Conservation (phyloP, 2,329 filamentous ascomycete species). For the Ceratocystiopsis brevicomis region DNA sequence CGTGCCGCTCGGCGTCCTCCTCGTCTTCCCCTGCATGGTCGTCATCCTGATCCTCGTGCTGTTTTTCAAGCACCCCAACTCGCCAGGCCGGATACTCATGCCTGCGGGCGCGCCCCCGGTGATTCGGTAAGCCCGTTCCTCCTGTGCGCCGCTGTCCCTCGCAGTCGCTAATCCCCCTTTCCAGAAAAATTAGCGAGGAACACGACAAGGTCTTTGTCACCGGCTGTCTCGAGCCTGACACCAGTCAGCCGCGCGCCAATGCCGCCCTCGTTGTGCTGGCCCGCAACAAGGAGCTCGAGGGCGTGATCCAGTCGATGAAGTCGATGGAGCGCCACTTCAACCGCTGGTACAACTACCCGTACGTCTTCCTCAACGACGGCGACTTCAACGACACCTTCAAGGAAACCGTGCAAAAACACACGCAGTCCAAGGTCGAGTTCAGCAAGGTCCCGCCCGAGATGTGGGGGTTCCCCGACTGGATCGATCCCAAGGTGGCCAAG, state of each 20-base stretch:
- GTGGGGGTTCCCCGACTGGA: slow-evolving; percentile 97
- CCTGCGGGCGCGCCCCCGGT: slow-evolving; percentile 73
- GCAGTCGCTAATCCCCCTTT: too few relatives aligned
- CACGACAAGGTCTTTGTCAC: slow-evolving; percentile 92
- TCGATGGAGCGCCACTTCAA: slow-evolving; percentile 98
- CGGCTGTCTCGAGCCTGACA: slow-evolving; percentile 70
- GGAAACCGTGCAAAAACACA: slow-evolving; percentile 72
- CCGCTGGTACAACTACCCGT: slow-evolving; percentile 95
- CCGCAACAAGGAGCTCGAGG: slow-evolving; percentile 87
- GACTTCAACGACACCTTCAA: slow-evolving; percentile 94
- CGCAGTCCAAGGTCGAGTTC: slow-evolving; percentile 75
- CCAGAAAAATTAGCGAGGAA: slow-evolving; percentile 86
- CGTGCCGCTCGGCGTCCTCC: slow-evolving; percentile 76
- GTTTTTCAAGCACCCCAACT: slow-evolving; percentile 73
- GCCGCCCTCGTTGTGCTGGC: slow-evolving; percentile 91
- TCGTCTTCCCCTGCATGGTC: slow-evolving; percentile 82
- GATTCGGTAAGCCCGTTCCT: slow-evolving; percentile 48
- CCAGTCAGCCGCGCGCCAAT: slow-evolving; percentile 65
- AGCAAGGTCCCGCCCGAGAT: slow-evolving; percentile 77
- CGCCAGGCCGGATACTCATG: slow-evolving; percentile 65
- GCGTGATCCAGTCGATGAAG: slow-evolving; percentile 90
- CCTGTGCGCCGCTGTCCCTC: not conserved
- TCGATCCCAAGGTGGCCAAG: slow-evolving; percentile 79
- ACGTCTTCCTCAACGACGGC: slow-evolving; percentile 93
- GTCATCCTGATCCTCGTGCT: slow-evolving; percentile 79